Evolutionary conservation across 1,139 yeast species (phyloP), one percentile per base, ranked within the genome.

Genomic region (Blastobotrys proliferans): DNA sequence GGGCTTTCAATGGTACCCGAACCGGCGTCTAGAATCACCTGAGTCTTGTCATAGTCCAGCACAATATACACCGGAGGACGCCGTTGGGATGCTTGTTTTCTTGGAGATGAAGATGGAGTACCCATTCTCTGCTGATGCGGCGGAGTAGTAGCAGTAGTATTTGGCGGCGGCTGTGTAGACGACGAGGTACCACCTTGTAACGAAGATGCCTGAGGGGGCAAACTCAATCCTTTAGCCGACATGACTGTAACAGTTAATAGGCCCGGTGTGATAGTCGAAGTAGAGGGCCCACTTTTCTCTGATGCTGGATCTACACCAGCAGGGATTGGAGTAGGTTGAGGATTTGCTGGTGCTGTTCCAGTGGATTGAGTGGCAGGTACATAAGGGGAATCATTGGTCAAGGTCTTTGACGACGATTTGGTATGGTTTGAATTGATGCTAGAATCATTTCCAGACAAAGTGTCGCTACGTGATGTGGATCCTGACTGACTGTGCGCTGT

Each of bases 21-120:
- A 35, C 79, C 79, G 3, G 95, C 90, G 53, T 86, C 94, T 43
- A 86, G 75, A n/a, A 86, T 77, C 47, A 87, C 77, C 47, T 85
- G 92, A 42, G 87, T 85, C 56, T 69, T 70, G 57, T 69, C 74
- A 51, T 68, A 70, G 49, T 69, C 74, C 30, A 69, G 51, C 16
- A 69, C 73, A 33, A 70, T 51, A 49, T 69, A 67, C 8, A 64
- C 58, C 6, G 68, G 69, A 33, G 67, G 67, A 4, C 53, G 37
- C 16, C 36, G 29, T 25, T 33, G 38, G 11, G 25, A 14, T 9
- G 29, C 20, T 3, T 22, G 13, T 31, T 38, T 38, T 2, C 26
- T 11, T 25, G 42, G 42, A 2, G 37, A 32, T 18, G 32, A 26
- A 3, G 39, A 35, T 33, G 26, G 27, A 6, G 13, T 6, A 3